A percentile compares a stretch with the other conserved stretches of the same genome.
Evolutionary conservation across 2,329 filamentous ascomycete species (phyloP).

Genomic region (Claviceps capensis): DNA sequence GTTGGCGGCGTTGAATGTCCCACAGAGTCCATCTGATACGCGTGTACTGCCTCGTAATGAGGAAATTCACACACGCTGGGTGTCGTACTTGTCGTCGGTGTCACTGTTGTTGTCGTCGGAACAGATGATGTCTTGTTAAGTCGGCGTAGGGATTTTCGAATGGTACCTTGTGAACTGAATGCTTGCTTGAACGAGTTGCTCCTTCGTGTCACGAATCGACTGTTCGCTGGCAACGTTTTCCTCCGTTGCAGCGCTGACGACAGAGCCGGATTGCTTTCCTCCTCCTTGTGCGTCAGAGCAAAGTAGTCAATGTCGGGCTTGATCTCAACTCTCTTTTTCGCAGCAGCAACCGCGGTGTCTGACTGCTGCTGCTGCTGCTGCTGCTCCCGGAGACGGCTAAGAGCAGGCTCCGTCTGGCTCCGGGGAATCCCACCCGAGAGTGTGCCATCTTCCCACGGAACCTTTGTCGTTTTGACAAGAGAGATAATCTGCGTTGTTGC

Average conservation of each 20-base stretch:
- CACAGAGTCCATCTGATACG: slow-evolving; percentile 10
- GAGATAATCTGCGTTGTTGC: slow-evolving; percentile 43
- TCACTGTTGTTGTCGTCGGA: slow-evolving; percentile 1
- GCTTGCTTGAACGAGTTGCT: slow-evolving; percentile 18
- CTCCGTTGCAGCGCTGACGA: slow-evolving; percentile 2
- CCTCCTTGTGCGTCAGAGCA: slow-evolving; percentile 25
- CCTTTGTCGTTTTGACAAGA: slow-evolving; percentile 27
- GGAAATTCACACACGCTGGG: slow-evolving; percentile 10
- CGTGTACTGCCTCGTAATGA: slow-evolving; percentile 38
- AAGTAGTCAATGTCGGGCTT: slow-evolving; percentile 44
- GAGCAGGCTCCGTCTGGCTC: slow-evolving; percentile 16
- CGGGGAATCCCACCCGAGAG: slow-evolving; percentile 15
- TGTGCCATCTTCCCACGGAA: slow-evolving; percentile 30
- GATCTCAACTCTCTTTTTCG: slow-evolving; percentile 24
- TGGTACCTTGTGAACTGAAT: slow-evolving; percentile 19
- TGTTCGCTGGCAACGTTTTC: slow-evolving; percentile 4
- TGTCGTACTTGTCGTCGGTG: background rate
- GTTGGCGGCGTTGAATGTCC: slow-evolving; percentile 3
- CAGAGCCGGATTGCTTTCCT: background rate
- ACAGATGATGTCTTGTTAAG: slow-evolving; percentile 14
- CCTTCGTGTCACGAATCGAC: slow-evolving; percentile 10
- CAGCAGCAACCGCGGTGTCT: background rate
- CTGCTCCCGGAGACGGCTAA: slow-evolving; percentile 4
- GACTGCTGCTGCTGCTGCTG: slow-evolving; percentile 1
- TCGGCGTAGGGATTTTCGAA: slow-evolving; percentile 20